Base-by-base conservation (phyloP, 352 stramenopile species). In the Phytophthora pseudosyringae region DNA sequence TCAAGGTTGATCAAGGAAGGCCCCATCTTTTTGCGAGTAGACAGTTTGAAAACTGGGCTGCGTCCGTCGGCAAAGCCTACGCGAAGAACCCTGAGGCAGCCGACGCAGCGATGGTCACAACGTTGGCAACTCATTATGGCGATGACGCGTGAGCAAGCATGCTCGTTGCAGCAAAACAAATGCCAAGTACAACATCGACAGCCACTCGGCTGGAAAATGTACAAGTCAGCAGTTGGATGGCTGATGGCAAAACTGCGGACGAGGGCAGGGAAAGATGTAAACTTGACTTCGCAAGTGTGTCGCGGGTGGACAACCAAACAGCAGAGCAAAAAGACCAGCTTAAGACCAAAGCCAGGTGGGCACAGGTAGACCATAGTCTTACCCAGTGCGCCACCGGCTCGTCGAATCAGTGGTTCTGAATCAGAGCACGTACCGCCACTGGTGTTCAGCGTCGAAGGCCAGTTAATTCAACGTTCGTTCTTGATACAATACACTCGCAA, bases 31-130 rank as follows among this genome's bases (percentile, higher is more conserved):
- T 63, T 1, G 25, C 40, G 12, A 63, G 33, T 11, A 15, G 12
- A 0, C 32, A 56, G 13, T 55, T 63, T 26, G 13, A 48, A 12
- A 31, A 48, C 29, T 63, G 55, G 55, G 11, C 33, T 31, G 5
- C 11, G 1, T 35, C 32, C 10, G 40, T 38, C 5, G 18, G 33
- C 3, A 63, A 63, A 41, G 32, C 33, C 3, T 41, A 38, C 33
- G 48, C 26, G 33, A 63, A 47, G 3, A 48, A 48, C n/a, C 33
- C 46, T 9, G 44, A 41, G 3, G 32, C n/a, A 4, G 44, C 33
- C 33, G 44, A 55, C 16, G 4, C 16, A 2, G 18, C 35, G 3
- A 56, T 63, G 33, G 33, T 41, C 2, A 25, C 55, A 1, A 54
- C 43, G 3, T 43, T 56, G 35, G 12, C 44, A 11, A 6, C 25